A percentile compares a stretch with the other conserved stretches of the same genome.
These are phyloP conservation scores for Neonothopanus nambi DNA, from an alignment of 1,284 basidiomycete genomes.

Conservation along the genomic window DNA sequence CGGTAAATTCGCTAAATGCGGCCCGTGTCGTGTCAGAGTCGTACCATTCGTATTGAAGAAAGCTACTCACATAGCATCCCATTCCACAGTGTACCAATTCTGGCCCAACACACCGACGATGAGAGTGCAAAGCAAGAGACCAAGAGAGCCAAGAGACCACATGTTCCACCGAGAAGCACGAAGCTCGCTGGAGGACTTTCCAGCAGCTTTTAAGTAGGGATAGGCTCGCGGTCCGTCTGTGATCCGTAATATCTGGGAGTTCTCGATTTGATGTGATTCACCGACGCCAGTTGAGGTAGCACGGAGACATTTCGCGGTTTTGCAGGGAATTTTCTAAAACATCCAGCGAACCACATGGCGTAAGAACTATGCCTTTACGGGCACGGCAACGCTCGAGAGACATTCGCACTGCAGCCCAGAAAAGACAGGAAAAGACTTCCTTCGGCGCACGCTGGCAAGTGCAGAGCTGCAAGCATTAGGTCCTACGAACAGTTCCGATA, in stretches of 20 bases:
- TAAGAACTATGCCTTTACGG: no score
- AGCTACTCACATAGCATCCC: constrained; percentile 25
- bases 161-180: no score
- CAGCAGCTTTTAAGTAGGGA: no score
- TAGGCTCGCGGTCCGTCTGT: constrained; percentile 3
- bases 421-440: no score
- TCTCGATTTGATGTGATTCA: not conserved
- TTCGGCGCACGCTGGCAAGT: no score
- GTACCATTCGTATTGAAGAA: not conserved
- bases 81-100: constrained; percentile 33
- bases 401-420: no score
- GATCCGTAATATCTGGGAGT: constrained; percentile 4
- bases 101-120: constrained; percentile 17
- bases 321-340: not conserved
- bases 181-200: not conserved
- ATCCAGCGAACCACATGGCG: no score
- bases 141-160: no score
- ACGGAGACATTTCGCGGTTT: not conserved
- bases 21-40: not conserved
- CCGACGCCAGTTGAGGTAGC: not conserved
- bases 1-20: constrained; percentile 24
- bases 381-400: no score
- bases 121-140: not conserved
- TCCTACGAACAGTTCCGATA: no score
- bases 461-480: no score